A percentile compares a stretch with the other conserved stretches of the same genome.
phyloP scores from a whole-genome alignment of 208 protist genomes.

The Sergeia podlipaevii region DNA sequence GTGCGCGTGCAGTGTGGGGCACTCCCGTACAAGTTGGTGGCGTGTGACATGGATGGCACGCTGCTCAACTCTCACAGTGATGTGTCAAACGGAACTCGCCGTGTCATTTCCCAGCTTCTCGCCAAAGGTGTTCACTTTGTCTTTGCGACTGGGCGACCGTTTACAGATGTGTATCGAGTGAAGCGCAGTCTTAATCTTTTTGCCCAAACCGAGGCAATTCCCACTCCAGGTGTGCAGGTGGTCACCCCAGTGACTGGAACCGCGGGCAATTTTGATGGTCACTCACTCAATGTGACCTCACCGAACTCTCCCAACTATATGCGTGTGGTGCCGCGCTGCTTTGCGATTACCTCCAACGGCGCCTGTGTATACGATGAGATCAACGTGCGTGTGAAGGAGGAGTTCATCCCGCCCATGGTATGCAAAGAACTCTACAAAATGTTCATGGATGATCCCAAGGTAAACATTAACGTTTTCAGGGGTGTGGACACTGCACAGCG shows the following conservation, averaged over 20 bases:
- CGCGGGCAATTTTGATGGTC: no score
- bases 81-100: slow-evolving; percentile 22
- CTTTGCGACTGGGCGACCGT: slow-evolving; percentile 71
- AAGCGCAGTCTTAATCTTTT: slow-evolving; percentile 60
- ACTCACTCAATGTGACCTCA: slow-evolving; percentile 1
- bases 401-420: slow-evolving; percentile 20
- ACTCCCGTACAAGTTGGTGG: slow-evolving; percentile 20
- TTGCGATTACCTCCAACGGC: slow-evolving; percentile 63
- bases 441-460: slow-evolving; percentile 39
- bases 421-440: slow-evolving; percentile 38
- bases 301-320: slow-evolving; percentile 2
- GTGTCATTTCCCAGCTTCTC: slow-evolving; percentile 45
- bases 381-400: slow-evolving; percentile 40
- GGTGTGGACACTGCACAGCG: slow-evolving; percentile 26
- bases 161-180: slow-evolving; percentile 54
- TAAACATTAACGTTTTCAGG: slow-evolving; percentile 61
- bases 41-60: slow-evolving; percentile 50
- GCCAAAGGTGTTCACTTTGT: slow-evolving; percentile 68
- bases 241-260: slow-evolving; percentile 27
- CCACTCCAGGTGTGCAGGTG: slow-evolving; percentile 42
- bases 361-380: slow-evolving; percentile 59
- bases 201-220: slow-evolving; percentile 21
- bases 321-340: slow-evolving; percentile 44
- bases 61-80: slow-evolving; percentile 22
- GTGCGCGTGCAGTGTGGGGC: slow-evolving; percentile 8